Conservation (phyloP, 805 yeast genomes). For the Wickerhamomyces silvicola region DNA sequence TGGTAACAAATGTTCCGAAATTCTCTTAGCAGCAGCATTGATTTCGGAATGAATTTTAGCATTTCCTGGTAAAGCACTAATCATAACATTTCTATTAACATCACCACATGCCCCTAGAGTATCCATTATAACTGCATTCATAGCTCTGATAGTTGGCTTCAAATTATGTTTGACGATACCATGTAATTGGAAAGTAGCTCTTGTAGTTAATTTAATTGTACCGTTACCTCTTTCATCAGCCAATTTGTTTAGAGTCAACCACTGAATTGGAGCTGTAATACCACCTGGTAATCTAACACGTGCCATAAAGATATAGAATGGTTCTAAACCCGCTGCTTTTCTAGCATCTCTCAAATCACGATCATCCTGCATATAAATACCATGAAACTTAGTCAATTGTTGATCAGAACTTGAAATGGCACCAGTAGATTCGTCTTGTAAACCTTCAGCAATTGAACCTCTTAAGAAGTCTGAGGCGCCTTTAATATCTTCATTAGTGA, state of each 20-base stretch:
- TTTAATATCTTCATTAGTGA: slow-evolving; percentile 95
- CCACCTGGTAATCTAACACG: slow-evolving; percentile 96
- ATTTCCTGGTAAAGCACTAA: slow-evolving; percentile 82
- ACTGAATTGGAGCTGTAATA: slow-evolving; percentile 77
- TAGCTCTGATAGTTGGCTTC: slow-evolving; percentile 87
- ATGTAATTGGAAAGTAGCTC: slow-evolving; percentile 95
- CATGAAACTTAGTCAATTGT: slow-evolving; percentile 95
- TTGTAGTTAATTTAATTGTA: slow-evolving; percentile 88
- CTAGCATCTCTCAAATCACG: slow-evolving; percentile 93
- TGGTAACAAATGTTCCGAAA: slow-evolving; percentile 83
- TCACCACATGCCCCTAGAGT: slow-evolving; percentile 98
- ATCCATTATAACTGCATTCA: slow-evolving; percentile 86
- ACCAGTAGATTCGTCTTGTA: slow-evolving; percentile 77
- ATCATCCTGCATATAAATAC: slow-evolving; percentile 97
- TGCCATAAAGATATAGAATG: slow-evolving; percentile 95
- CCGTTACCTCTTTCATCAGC: slow-evolving; percentile 84
- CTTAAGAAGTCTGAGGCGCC: slow-evolving; percentile 78
- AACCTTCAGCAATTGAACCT: slow-evolving; percentile 88
- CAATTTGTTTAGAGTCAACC: slow-evolving; percentile 79
- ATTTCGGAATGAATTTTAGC: slow-evolving; percentile 77
- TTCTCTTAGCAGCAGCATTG: slow-evolving; percentile 49
- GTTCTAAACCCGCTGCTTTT: slow-evolving; percentile 88
- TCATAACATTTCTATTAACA: slow-evolving; percentile 93
- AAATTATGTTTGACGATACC: slow-evolving; percentile 88
- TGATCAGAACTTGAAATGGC: slow-evolving; percentile 87